A percentile compares a stretch with the other conserved stretches of the same genome.
Evolutionary conservation across 176 grass and related monocot genomes (phyloP).

Genomic region (Alloteropsis semialata): DNA sequence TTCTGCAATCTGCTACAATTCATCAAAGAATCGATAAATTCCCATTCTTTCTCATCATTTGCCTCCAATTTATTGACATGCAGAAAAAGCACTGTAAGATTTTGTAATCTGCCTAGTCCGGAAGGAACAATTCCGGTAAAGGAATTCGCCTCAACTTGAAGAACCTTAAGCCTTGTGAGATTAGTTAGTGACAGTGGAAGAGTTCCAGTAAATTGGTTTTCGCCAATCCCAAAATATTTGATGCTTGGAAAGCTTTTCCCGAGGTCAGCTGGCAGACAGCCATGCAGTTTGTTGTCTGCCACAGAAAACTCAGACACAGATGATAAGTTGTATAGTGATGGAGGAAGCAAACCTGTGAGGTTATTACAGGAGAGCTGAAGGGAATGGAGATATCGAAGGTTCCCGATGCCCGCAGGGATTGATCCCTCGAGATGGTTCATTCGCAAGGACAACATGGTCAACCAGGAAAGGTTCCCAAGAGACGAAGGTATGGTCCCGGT

Average conservation of each 20-base stretch:
- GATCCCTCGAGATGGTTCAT: background rate
- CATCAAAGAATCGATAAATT: background rate
- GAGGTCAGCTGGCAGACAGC: background rate
- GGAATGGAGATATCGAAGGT: background rate
- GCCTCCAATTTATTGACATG: background rate
- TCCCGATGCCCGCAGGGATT: background rate
- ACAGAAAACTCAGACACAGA: background rate
- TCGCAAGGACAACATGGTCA: background rate
- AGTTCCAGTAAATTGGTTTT: background rate
- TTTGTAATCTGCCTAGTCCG: background rate
- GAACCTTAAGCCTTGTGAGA: background rate
- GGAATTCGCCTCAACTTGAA: background rate
- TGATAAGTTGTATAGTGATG: slow-evolving; percentile 2
- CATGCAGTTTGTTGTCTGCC: background rate
- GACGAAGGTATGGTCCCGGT: background rate
- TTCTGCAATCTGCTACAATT: background rate
- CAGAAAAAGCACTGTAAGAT: background rate
- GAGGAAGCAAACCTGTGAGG: slow-evolving; percentile 5
- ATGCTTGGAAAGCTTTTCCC: background rate
- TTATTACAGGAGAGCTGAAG: slow-evolving; percentile 11
- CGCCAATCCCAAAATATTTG: background rate
- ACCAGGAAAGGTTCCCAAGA: background rate
- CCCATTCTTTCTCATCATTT: background rate
- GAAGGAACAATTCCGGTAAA: slow-evolving; percentile 9
- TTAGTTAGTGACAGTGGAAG: slow-evolving; percentile 7